Percentiles rank a stretch among this genome's conserved stretches.
phyloP scores from a whole-genome alignment of 2,329 filamentous ascomycete species.

The Aplosporella prunicola region DNA sequence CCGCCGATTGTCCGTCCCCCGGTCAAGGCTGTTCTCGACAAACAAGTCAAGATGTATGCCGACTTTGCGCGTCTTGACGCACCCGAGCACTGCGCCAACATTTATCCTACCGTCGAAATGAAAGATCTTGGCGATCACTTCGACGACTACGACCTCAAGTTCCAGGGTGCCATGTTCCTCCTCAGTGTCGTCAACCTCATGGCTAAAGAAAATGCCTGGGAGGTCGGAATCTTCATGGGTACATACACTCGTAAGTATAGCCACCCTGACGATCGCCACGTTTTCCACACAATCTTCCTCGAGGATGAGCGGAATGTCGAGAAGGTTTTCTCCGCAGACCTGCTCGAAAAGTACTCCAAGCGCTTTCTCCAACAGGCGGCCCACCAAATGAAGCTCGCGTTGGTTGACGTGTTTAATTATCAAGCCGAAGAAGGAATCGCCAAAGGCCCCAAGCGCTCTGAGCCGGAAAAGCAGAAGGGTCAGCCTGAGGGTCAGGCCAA shows the following conservation, averaged over 20 bases:
- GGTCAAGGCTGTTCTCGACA: slow-evolving; percentile 14
- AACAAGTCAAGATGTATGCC: slow-evolving; percentile 17
- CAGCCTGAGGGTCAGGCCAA: no score
- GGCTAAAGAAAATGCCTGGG: slow-evolving; percentile 16
- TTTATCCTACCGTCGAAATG: slow-evolving; percentile 17
- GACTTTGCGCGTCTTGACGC: slow-evolving; percentile 17
- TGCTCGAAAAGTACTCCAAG: not conserved
- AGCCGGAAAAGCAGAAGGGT: no score
- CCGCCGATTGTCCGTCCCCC: slow-evolving; percentile 20
- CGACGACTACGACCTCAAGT: slow-evolving; percentile 25
- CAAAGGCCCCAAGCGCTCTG: no score
- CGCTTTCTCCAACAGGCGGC: no score
- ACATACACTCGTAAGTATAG: slow-evolving; percentile 15
- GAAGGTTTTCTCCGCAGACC: not conserved
- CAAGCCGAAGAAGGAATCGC: no score
- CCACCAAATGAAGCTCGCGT: no score
- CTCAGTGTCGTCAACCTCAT: slow-evolving; percentile 22
- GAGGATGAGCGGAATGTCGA: slow-evolving; percentile 1
- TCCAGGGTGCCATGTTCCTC: slow-evolving; percentile 21
- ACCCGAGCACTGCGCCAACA: slow-evolving; percentile 18
- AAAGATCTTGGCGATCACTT: slow-evolving; percentile 25
- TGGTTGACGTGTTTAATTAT: no score
- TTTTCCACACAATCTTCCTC: not conserved
- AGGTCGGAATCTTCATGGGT: slow-evolving; percentile 16
- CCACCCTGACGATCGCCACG: not conserved